Percentiles rank a stretch among this genome's conserved stretches.
phyloP scores from a whole-genome alignment of 129 eudicot species.

The Heracleum sosnowskyi region DNA sequence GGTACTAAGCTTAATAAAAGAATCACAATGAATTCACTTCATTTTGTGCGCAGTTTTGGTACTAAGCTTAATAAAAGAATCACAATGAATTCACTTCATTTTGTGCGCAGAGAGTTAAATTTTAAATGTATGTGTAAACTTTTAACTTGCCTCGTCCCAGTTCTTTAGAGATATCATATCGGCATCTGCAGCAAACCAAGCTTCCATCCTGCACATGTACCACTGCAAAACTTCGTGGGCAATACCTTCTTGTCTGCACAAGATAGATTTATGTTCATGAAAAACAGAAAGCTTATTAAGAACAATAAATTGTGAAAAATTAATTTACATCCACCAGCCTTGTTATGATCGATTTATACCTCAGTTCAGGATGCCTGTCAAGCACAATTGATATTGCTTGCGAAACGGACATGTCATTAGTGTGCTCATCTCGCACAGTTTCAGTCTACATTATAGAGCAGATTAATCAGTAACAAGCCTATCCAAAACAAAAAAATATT shows the following conservation, averaged over 20 bases:
- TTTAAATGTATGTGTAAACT: neutral
- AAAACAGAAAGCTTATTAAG: neutral
- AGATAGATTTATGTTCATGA: slow-evolving; percentile 10
- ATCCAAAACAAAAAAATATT: slow-evolving; percentile 4
- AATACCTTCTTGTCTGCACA: slow-evolving; percentile 77
- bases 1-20: neutral
- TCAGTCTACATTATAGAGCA: slow-evolving; percentile 48
- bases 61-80: neutral
- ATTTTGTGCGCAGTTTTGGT: neutral
- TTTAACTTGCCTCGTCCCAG: slow-evolving; percentile 84
- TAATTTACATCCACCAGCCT: neutral
- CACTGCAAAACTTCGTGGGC: slow-evolving; percentile 90
- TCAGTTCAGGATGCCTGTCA: slow-evolving; percentile 68
- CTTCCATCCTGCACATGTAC: slow-evolving; percentile 97
- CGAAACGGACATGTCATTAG: slow-evolving; percentile 69
- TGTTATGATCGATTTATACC: slow-evolving; percentile 29
- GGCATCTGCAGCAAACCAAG: slow-evolving; percentile 98
- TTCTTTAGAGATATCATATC: slow-evolving; percentile 87
- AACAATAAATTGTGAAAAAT: neutral
- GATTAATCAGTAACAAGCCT: neutral
- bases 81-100: neutral
- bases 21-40: neutral
- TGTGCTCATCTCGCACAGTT: slow-evolving; percentile 71
- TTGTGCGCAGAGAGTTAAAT: neutral
- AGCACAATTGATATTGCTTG: slow-evolving; percentile 80